A percentile compares a stretch with the other conserved stretches of the same genome.
Conservation (phyloP, 345 rosid genomes). For the Abelmoschus esculentus region DNA sequence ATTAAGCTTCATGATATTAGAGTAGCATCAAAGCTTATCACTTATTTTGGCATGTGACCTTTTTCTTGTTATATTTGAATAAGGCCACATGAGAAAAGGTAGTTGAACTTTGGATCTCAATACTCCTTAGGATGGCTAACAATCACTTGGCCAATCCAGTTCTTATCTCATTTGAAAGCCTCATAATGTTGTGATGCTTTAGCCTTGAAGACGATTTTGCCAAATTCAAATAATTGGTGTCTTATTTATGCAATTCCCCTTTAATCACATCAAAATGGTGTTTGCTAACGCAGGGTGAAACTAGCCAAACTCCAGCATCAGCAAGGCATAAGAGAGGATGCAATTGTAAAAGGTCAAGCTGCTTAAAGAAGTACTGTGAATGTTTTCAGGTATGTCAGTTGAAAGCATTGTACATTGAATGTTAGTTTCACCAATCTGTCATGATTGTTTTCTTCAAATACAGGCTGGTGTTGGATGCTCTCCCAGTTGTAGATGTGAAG, state of each 20-base stretch:
- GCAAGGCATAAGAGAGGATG: constrained; percentile 81
- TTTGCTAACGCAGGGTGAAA: constrained; percentile 37
- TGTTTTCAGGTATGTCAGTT: constrained; percentile 54
- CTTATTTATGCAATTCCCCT: constrained; percentile 2
- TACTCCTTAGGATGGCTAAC: neutral
- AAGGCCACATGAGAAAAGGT: neutral
- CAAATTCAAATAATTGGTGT: neutral
- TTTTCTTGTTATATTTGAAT: constrained; percentile 8
- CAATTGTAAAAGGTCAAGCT: constrained; percentile 69
- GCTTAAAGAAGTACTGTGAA: constrained; percentile 76
- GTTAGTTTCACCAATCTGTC: constrained; percentile 12
- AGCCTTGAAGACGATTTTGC: constrained; percentile 2
- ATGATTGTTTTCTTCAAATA: constrained; percentile 7
- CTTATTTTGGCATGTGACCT: constrained; percentile 8
- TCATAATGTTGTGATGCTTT: constrained; percentile 4
- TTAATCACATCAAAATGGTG: neutral
- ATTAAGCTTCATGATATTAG: constrained; percentile 1
- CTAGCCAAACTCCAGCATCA: constrained; percentile 57
- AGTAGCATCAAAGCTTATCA: constrained; percentile 8
- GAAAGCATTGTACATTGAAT: neutral
- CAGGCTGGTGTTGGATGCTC: constrained; percentile 78
- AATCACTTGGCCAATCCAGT: neutral
- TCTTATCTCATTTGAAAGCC: neutral
- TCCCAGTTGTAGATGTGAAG: constrained; percentile 55
- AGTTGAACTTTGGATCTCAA: neutral